Conservation (phyloP, 768 basidiomycete species). For the Boletus vinaceobasis region DNA sequence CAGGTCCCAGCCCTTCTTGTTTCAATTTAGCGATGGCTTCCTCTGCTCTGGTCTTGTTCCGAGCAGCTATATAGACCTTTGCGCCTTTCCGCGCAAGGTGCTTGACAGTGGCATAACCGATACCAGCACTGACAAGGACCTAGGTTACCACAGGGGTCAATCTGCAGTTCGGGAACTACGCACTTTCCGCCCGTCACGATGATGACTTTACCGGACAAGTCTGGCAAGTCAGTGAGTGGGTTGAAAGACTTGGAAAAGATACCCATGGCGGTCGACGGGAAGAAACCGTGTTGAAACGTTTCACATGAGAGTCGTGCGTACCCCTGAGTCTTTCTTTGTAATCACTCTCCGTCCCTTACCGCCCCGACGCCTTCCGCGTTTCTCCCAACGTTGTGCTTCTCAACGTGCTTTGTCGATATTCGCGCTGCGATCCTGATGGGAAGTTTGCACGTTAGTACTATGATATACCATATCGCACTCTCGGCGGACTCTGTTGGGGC, state of each 20-base stretch:
- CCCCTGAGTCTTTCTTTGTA: no score
- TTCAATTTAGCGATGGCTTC: conserved; percentile 48
- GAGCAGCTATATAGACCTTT: conserved; percentile 57
- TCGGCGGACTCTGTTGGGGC: no score
- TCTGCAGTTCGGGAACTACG: not conserved
- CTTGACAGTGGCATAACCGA: conserved; percentile 50
- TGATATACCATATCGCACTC: no score
- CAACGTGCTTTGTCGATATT: no score
- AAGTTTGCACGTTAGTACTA: no score
- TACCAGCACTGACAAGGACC: conserved; percentile 35
- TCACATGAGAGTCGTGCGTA: no score
- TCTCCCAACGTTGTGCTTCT: no score
- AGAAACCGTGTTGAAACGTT: not conserved
- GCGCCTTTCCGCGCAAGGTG: conserved; percentile 52
- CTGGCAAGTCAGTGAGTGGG: conserved; percentile 37
- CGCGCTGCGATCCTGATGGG: no score
- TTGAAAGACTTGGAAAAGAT: conserved; percentile 30
- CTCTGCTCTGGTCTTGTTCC: conserved; percentile 43
- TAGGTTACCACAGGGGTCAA: not conserved
- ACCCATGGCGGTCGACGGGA: not conserved
- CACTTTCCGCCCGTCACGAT: conserved; percentile 61
- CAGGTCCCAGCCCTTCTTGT: conserved; percentile 40
- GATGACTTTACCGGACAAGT: conserved; percentile 38
- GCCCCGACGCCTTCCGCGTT: no score
- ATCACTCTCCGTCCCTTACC: no score